Base-by-base conservation (phyloP, 345 rosid genomes). In the Aquilaria sinensis region DNA sequence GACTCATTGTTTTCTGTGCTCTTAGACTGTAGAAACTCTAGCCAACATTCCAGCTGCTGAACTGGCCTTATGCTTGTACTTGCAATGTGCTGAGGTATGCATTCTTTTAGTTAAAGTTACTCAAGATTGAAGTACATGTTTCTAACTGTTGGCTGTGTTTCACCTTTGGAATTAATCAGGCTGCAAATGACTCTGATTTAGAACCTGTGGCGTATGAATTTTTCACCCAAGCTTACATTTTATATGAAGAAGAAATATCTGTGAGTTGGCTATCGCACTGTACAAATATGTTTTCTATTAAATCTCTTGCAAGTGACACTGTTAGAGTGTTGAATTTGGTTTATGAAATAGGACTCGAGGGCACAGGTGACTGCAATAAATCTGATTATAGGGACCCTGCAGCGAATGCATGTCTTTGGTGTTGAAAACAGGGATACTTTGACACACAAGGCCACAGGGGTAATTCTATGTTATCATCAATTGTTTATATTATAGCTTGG, bases 131-230 rank as follows among this genome's bases (percentile, higher is more conserved):
- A 16, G 56, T 51, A 47, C 32, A 11, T 30, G 11, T n/a, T 41
- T 51, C 43, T 56, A 9, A 30, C 56, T 47, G 32, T 4, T 58
- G 9, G 43, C 62, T 46, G 33, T 53, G 7, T 73, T 53, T 45
- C 62, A 53, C 54, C 51, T 68, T 63, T 55, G 34, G 68, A 30
- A 57, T 65, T 71, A 49, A 60, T 47, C 82, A 94, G 99, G 99
- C 96, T 82, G 99, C 99, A 9, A 88, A 91, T 83, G 96, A 90
- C 81, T 85, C 77, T 74, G 91, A 89, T 52, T 77, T 88, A 72
- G 99, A 94, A 69, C 99, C 97, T 8, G 89, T 91, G 68, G 97
- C 99, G 0, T 94, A 91, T 58, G 99, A 94, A 71, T 91, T 94
- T 80, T 94, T 94, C 78, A 94, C 99, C 2, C 99, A 94, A 70